Base-by-base conservation (phyloP, 2,329 filamentous ascomycete species). In the Shiraia sp. region DNA sequence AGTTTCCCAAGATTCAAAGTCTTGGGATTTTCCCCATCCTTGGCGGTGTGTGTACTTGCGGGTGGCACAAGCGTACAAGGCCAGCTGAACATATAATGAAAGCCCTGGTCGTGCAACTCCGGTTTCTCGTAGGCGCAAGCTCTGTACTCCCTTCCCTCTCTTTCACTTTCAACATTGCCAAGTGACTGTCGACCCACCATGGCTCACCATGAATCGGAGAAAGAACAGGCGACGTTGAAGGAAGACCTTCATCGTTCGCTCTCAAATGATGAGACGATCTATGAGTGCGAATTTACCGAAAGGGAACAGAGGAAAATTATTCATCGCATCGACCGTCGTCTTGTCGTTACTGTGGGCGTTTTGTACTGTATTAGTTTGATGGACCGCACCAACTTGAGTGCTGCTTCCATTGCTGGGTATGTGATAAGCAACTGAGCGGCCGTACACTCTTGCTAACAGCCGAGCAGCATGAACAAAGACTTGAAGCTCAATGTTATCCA, bases 361-460 rank as follows among this genome's bases (percentile, higher is more conserved):
- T 79, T 90, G 71, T 91, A 91, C 68, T 88, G 86, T 63, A 76
- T 88, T 55, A 86, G 80, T 51, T 72, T 92, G 45, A 88, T 92
- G 82, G 88, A 93, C 61, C 77, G 88, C 23, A 89, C 86, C 2
- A 92, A 92, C 66, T 71, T 91, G 63, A 81, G 81, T n/a, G 75
- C 81, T 15, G 87, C 87, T 28, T 81, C 81, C 32, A 85, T 92
- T 63, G 87, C 88, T 14, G 88, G 79, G 76, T 78, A 59, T 40
- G 63, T 53, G 10, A 13, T 27, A 4, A n/a, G n/a, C 24, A 12
- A 14, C 14, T 10, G 3, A 19, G 9, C 40, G 62, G 16, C 36
- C 47, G 3, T 30, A 10, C 9, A 5, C 22, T 10, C 4, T 13
- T 45, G 15, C 59, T 75, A 38, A 66, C 27, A 2, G n/a, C 9